Conservation (phyloP, 1,284 basidiomycete species). For the Anthracocystis panici-leucophaei region DNA sequence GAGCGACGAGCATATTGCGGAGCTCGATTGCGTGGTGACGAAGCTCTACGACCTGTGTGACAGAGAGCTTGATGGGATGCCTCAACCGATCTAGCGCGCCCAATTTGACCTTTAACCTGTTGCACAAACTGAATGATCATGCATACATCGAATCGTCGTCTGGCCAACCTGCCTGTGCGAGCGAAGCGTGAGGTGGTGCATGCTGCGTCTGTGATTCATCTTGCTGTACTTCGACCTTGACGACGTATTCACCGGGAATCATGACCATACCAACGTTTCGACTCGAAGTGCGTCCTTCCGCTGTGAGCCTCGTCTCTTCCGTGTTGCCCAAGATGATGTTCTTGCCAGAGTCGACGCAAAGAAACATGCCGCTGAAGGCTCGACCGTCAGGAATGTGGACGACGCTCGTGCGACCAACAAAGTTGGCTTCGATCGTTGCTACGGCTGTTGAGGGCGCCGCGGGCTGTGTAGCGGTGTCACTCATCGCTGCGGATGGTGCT, state of each 20-base stretch:
- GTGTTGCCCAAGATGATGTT: conserved; percentile 58
- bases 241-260: conserved; percentile 51
- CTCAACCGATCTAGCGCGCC: no score
- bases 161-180: conserved; percentile 35
- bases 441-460: conserved; percentile 4
- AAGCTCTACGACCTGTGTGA: conserved; percentile 16
- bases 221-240: conserved; percentile 47
- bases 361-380: conserved; percentile 55
- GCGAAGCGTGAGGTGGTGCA: conserved; percentile 3
- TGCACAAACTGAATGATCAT: conserved; percentile 5
- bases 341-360: conserved; percentile 53
- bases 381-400: conserved; percentile 60
- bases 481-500: conserved; percentile 1
- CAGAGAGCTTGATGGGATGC: neutral
- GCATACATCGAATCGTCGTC: conserved; percentile 40
- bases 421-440: conserved; percentile 24
- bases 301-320: conserved; percentile 30
- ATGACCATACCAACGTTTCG: conserved; percentile 62
- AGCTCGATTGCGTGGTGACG: conserved; percentile 23
- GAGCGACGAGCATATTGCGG: conserved; percentile 1
- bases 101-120: neutral
- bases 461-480: neutral
- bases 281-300: conserved; percentile 16
- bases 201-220: neutral
- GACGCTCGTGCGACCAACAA: conserved; percentile 47